Conservation (phyloP, 148 eudicot species). For the Chenopodium quinoa region DNA sequence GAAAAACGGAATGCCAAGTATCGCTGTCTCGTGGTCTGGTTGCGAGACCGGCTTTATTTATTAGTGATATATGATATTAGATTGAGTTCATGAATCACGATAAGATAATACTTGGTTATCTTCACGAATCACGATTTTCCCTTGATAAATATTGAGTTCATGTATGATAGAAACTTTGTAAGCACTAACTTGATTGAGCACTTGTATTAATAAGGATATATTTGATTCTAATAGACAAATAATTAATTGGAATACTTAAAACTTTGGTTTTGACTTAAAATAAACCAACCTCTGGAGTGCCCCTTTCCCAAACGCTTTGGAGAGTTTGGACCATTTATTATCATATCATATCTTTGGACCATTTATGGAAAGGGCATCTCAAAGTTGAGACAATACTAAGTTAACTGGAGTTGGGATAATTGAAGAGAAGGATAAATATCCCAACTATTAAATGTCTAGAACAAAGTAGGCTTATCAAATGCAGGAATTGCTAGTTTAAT, state of each 20-base stretch:
- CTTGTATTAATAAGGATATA: background rate
- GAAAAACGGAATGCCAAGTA: too few species aligned
- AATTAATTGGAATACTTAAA: background rate
- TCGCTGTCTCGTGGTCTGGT: too few species aligned
- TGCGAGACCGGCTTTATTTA: too few species aligned
- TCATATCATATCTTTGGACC: background rate
- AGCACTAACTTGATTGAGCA: background rate
- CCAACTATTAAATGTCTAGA: background rate
- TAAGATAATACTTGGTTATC: too few species aligned
- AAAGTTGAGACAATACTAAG: background rate
- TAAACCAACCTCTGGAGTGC: background rate
- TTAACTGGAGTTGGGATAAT: background rate
- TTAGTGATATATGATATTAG: too few species aligned
- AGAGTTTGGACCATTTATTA: background rate
- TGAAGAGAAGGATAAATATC: background rate
- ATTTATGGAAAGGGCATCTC: background rate
- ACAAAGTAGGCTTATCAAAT: background rate
- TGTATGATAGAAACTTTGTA: background rate
- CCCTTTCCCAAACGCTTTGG: background rate
- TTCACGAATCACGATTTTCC: too few species aligned
- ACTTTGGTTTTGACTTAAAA: background rate
- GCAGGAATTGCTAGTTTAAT: background rate
- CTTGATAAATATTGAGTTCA: background rate
- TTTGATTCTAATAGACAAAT: background rate
- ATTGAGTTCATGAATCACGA: too few species aligned